Base-by-base conservation (phyloP, 768 basidiomycete genomes). In the Podaxis mareebaensis region DNA sequence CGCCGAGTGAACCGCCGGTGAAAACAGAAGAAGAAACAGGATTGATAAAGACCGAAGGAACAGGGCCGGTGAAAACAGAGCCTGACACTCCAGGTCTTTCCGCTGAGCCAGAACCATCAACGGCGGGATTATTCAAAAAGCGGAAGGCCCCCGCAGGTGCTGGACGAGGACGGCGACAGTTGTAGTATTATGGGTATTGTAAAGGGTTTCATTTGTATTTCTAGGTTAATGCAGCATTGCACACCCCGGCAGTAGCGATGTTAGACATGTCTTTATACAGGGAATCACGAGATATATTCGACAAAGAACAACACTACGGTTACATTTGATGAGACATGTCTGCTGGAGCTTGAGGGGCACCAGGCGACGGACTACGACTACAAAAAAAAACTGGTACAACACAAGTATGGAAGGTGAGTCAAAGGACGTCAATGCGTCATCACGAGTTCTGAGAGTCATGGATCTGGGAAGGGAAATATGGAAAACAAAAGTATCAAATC, bases 51-150 rank as follows among this genome's bases (percentile, higher is more conserved):
- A 17, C 44, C 4, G 70, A 69, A 3, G 57, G 61, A 22, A 53
- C 63, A 20, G 3, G 22, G 67, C 69, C 59, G 46, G 36, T 39
- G 33, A 63, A 36, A 68, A 72, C 64, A 59, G 65, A 30, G 24
- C 26, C 33, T 39, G 57, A 58, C 53, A 26, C 60, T 24, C 28
- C 59, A 12, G 42, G 52, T 6, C 58, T 55, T 36, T 36, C 66
- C 56, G 65, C 62, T 40, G 55, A 56, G 28, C 46, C 61, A 10
- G 55, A 69, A 15, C 56, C 66, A 26, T 40, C 67, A 10, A 63
- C 64, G n/a, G 66, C 52, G 13, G 65, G 67, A 28, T 33, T 75
- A 3, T 77, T 77, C 67, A 76, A 75, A 64, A 77, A 75, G 55
- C 72, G 76, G 36, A 76, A 72, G 64, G 67, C 68, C 5, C 74